A percentile compares a stretch with the other conserved stretches of the same genome.
Conservation (phyloP, 805 yeast species). For the Lachancea quebecensis region DNA sequence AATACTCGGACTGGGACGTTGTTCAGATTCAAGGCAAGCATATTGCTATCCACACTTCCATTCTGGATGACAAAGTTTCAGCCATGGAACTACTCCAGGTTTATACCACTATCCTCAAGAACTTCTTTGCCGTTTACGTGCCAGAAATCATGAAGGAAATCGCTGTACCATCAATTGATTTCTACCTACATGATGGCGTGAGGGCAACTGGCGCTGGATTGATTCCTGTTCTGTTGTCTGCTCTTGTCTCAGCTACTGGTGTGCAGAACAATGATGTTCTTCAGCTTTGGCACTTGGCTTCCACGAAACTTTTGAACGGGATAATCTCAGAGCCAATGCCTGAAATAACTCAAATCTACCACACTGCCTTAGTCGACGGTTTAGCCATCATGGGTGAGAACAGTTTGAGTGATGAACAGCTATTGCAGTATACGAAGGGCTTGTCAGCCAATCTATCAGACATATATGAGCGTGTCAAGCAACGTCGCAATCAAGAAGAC, state of each 20-base stretch:
- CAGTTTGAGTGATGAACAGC: constrained; percentile 48
- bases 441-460: constrained; percentile 57
- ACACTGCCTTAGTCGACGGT: constrained; percentile 61
- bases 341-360: constrained; percentile 73
- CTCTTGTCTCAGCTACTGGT: constrained; percentile 47
- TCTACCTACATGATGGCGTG: constrained; percentile 90
- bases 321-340: constrained; percentile 74
- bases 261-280: constrained; percentile 51
- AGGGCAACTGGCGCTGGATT: constrained; percentile 84
- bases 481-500: constrained; percentile 70
- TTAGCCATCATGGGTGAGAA: constrained; percentile 61
- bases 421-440: constrained; percentile 50
- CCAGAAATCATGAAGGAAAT: constrained; percentile 70
- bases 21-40: constrained; percentile 86
- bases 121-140: constrained; percentile 76
- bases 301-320: constrained; percentile 59
- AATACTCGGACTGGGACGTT: constrained; percentile 93
- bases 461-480: constrained; percentile 60
- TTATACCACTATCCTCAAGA: constrained; percentile 80
- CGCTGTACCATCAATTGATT: constrained; percentile 81
- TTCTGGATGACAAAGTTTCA: constrained; percentile 87
- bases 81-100: constrained; percentile 84
- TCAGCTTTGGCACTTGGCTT: constrained; percentile 64
- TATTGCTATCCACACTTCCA: constrained; percentile 88
- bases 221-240: constrained; percentile 67